Base-by-base conservation (phyloP, 441 rosid genomes). In the Daphne laureola region DNA sequence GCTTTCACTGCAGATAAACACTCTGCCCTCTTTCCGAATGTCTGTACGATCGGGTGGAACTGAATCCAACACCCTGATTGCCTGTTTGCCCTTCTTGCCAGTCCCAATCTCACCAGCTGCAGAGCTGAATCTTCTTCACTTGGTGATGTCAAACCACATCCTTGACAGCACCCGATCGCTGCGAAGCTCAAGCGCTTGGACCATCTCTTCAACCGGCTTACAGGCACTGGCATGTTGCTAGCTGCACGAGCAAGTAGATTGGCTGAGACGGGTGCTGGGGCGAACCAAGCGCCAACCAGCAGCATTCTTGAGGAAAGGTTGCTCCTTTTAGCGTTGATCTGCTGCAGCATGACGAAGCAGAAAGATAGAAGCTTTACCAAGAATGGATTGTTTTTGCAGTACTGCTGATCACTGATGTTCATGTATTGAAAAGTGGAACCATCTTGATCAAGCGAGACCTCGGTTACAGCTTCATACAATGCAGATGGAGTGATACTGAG, bases 251-350 rank as follows among this genome's bases (percentile, higher is more conserved):
- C 84, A 27, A 91, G 78, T 65, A 88, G 52, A 64, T 50, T 76
- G 23, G 67, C 84, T 0, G 89, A 62, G 49, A 88, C 71, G 1
- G 95, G 81, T 11, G 84, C 82, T 0, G 96, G 89, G 60, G 91
- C 98, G 62, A 91, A 80, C 95, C 96, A 91, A 67, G 84, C 87
- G 49, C 93, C 95, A 8, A 80, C 95, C 4, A 83, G 79, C 51
- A 87, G 80, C 93, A 87, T 91, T 78, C 81, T 75, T 17, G 74
- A 66, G 42, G 98, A 78, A 25, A 88, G 75, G 59, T 71, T 70
- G 70, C 78, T 82, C 72, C 78, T 75, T 62, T 76, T 75, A 40
- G 75, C 87, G 23, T 74, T 79, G 40, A 59, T 74, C 72, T 85
- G 88, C 55, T 83, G 87, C 62, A 91, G 63, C 17, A 91, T 57